Conservation (phyloP, 441 rosid genomes). For the Pelargonium myrrhifolium region DNA sequence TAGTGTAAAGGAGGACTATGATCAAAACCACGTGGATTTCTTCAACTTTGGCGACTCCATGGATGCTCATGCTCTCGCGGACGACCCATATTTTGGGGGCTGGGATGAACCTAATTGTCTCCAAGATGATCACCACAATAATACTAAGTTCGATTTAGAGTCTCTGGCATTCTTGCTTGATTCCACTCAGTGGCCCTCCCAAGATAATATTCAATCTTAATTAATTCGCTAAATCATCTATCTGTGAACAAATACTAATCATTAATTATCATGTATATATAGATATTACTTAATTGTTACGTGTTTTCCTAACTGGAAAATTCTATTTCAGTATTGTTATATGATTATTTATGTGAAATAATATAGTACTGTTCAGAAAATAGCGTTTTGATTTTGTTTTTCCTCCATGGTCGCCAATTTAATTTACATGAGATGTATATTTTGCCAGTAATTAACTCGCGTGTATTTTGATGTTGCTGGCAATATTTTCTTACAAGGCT, state of each 20-base stretch:
- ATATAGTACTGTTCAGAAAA: too few species aligned
- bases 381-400: too few species aligned
- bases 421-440: too few species aligned
- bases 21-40: background rate
- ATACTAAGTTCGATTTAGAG: background rate
- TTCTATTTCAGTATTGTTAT: too few species aligned
- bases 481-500: too few species aligned
- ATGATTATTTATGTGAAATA: too few species aligned
- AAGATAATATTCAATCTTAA: background rate
- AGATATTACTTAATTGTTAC: background rate
- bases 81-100: background rate
- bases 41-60: too few species aligned
- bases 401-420: too few species aligned
- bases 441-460: too few species aligned
- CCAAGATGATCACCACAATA: too few species aligned
- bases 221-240: background rate
- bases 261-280: background rate
- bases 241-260: background rate
- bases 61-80: background rate
- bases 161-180: background rate
- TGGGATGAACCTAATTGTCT: background rate
- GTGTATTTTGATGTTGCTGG: too few species aligned
- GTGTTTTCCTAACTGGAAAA: background rate
- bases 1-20: too few species aligned
- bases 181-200: background rate